phyloP scores from a whole-genome alignment of 495 filamentous ascomycete genomes.

The Penicillium desertorum region DNA sequence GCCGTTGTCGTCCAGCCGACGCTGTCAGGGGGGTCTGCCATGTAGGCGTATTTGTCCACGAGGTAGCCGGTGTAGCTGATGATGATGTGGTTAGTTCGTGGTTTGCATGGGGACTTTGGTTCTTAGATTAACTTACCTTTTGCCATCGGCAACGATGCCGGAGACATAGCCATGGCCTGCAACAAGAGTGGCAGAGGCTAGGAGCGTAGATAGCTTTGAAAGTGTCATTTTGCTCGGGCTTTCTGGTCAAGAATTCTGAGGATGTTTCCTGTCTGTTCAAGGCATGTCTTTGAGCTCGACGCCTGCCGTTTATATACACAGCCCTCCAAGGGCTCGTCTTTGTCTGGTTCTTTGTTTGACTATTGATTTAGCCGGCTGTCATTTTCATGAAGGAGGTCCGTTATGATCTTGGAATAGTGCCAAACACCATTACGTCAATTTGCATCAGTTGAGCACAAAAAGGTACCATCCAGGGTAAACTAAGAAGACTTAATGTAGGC shows the following conservation, averaged over 20 bases:
- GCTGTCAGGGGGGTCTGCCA: constrained; percentile 46
- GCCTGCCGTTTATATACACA: background rate
- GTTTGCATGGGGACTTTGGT: background rate
- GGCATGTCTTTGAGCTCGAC: background rate
- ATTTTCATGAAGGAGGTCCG: constrained; percentile 9
- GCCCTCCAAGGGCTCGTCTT: background rate
- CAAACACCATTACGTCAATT: constrained; percentile 11
- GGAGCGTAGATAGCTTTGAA: constrained; percentile 30
- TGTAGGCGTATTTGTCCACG: constrained; percentile 34
- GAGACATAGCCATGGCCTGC: constrained; percentile 58
- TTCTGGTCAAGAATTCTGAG: background rate
- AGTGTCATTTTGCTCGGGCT: constrained; percentile 22
- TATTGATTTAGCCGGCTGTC: background rate
- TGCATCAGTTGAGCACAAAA: background rate
- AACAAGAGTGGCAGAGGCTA: constrained; percentile 49
- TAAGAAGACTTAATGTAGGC: background rate
- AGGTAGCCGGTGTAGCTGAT: constrained; percentile 38
- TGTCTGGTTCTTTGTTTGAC: background rate
- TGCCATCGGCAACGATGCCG: constrained; percentile 55
- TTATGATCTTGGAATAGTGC: constrained; percentile 22
- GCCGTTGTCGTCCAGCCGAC: constrained; percentile 58
- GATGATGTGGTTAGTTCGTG: constrained; percentile 2
- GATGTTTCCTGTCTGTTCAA: background rate
- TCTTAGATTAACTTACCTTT: constrained; percentile 25
- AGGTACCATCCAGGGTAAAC: background rate